Conservation (phyloP, 768 basidiomycete genomes). For the Ephemerocybe angulata region DNA sequence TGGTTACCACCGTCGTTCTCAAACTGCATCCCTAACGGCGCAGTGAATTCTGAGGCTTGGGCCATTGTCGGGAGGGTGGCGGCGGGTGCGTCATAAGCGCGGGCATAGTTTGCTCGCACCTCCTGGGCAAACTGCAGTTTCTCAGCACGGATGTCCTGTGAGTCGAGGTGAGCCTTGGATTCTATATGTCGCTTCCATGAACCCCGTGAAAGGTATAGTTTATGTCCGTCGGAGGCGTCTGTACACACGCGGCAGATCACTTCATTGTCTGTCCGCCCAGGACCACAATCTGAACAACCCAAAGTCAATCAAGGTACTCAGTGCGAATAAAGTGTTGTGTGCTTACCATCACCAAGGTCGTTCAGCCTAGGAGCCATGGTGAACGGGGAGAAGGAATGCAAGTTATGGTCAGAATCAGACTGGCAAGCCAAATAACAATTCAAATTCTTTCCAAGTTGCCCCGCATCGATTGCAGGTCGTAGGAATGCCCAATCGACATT, state of each 20-base stretch:
- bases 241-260: not conserved
- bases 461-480: no score
- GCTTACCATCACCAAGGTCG: no score
- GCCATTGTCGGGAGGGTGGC: not conserved
- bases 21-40: not conserved
- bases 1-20: no score
- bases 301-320: not conserved
- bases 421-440: no score
- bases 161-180: not conserved
- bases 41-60: no score
- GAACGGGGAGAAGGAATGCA: no score
- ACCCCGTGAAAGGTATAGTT: not conserved
- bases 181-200: not conserved
- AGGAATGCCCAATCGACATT: no score
- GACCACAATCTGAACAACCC: not conserved
- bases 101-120: not conserved
- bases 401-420: no score
- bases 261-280: not conserved
- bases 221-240: not conserved
- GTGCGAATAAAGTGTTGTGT: no score
- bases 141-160: not conserved
- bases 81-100: not conserved
- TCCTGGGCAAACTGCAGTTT: not conserved
- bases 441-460: no score
- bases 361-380: no score